These are phyloP conservation scores for Vigna nakashimae DNA, from an alignment of 306 rosid genomes.

Conservation along the genomic window DNA sequence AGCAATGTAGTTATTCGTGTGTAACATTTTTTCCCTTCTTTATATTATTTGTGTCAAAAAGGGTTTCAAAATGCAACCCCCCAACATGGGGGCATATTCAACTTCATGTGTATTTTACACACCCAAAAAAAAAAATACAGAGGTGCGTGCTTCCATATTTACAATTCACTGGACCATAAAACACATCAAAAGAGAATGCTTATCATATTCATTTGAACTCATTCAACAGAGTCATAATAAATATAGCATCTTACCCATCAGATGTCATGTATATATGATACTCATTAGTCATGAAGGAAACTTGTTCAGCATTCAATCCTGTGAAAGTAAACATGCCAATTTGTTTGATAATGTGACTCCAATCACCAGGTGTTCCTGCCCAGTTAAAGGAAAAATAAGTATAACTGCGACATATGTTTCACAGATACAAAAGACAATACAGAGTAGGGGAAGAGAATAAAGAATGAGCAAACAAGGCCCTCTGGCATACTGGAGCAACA, in stretches of 20 bases:
- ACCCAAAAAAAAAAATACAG: background rate
- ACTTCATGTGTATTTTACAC: background rate
- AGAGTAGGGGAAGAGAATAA: background rate
- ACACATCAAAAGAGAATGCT: background rate
- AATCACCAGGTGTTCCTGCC: conserved; percentile 96
- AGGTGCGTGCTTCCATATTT: background rate
- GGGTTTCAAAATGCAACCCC: background rate
- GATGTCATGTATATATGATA: conserved; percentile 95
- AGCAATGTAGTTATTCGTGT: background rate
- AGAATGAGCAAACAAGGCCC: conserved; percentile 32
- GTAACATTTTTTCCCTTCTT: background rate
- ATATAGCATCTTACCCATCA: conserved; percentile 74
- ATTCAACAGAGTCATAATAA: conserved; percentile 15
- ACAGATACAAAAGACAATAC: conserved; percentile 7
- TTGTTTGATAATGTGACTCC: conserved; percentile 99
- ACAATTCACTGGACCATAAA: background rate
- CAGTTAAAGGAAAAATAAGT: conserved; percentile 30
- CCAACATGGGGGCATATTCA: background rate
- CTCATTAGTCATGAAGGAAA: conserved; percentile 91
- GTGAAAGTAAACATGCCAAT: conserved; percentile 99
- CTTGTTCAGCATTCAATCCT: conserved; percentile 87
- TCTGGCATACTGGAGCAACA: conserved; percentile 9
- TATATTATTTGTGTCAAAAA: background rate
- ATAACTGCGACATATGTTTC: background rate
- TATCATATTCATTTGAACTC: conserved; percentile 35